phyloP scores from a whole-genome alignment of 768 basidiomycete genomes.

The Lactarius trivialis region DNA sequence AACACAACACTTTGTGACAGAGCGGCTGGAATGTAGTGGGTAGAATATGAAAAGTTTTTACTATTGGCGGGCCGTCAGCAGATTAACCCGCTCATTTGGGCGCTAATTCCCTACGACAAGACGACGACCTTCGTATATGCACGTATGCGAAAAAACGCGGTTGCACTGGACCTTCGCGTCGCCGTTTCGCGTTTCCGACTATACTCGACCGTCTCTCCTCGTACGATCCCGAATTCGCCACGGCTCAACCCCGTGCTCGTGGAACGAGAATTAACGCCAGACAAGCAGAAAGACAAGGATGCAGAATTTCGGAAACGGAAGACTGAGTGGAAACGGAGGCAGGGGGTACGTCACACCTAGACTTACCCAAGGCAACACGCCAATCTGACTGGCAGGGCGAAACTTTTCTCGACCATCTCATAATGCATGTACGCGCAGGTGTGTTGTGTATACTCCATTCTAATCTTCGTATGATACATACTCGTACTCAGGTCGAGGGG shows the following conservation, averaged over 20 bases:
- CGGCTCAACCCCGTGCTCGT: neutral
- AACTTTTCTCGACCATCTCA: slow-evolving; percentile 73
- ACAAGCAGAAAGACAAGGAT: slow-evolving; percentile 11
- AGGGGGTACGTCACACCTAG: slow-evolving; percentile 43
- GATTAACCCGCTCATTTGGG: no score
- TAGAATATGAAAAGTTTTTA: no score
- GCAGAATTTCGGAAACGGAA: slow-evolving; percentile 40
- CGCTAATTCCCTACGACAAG: neutral
- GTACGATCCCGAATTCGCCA: neutral
- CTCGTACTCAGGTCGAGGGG: slow-evolving; percentile 63
- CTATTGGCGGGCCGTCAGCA: no score
- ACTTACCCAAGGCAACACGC: neutral
- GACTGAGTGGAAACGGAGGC: slow-evolving; percentile 72
- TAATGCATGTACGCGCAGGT: slow-evolving; percentile 78
- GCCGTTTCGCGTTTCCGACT: neutral
- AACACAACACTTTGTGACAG: no score
- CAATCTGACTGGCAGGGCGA: slow-evolving; percentile 47
- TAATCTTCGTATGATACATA: neutral
- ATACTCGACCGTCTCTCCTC: slow-evolving; percentile 3
- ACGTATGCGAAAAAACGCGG: neutral
- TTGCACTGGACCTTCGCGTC: neutral
- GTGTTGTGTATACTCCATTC: neutral
- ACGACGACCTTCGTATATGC: neutral
- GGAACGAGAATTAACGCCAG: neutral
- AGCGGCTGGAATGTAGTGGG: no score